Base-by-base conservation (phyloP, 2,329 filamentous ascomycete species). In the Sarocladium oryzae region DNA sequence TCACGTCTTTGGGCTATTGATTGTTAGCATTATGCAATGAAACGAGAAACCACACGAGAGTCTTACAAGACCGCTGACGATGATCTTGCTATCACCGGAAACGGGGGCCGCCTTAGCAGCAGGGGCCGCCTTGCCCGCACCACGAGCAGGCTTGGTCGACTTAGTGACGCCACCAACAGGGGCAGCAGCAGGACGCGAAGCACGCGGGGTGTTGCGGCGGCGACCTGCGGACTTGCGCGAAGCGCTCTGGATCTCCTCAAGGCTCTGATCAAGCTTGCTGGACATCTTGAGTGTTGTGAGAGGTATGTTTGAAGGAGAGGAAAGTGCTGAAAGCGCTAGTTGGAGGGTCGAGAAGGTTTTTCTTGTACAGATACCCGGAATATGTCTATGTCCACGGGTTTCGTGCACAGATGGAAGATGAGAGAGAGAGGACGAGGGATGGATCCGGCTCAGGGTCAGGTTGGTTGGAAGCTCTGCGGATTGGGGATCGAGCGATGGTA, bases 31-130 rank as follows among this genome's bases (percentile, higher is more conserved):
- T 10, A 20, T 20, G 36, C 36, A 13, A 4, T 20, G n/a, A 33
- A 20, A 4, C 24, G 13, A 16, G 30, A 18, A 21, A 10, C 15
- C 10, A 16, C 8, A 18, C n/a, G 20, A 26, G 15, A 45, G 10
- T 61, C 90, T 72, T 86, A 96, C 91, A 79, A 99, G 81, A 77
- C 95, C 95, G 85, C 89, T 96, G 74, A 99, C 92, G 72, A 96
- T 88, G 74, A 97, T 92, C 77, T 96, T 97, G 79, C 89, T 95
- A 61, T 95, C 89, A 64, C 82, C 84, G 63, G 76, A 75, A 55
- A 73, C 69, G 58, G 76, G 72, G 53, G 79, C 71, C 54, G 81
- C 79, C 66, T 84, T 87, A 18, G 46, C 18, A 61, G 81, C 79
- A 56, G 88, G 82, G 37, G 77, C 74, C 55, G 80, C 73, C 72